Conservation (phyloP, 192 early-diverging fungal species). For the Coemansia guatemalensis region DNA sequence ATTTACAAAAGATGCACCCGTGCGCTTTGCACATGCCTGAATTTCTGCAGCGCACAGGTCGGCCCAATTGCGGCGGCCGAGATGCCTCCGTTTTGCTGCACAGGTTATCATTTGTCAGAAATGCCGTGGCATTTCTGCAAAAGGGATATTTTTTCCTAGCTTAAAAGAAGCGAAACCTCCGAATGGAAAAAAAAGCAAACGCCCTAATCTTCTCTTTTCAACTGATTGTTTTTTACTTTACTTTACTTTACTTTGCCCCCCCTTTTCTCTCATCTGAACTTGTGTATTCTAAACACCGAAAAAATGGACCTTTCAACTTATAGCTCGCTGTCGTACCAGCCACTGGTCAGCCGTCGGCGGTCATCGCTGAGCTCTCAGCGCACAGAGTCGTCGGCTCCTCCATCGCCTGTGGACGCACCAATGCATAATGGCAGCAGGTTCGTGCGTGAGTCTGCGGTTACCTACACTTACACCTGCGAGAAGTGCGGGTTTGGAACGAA, state of each 20-base stretch:
- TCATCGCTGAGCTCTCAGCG: slow-evolving; percentile 24
- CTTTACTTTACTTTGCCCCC: background rate
- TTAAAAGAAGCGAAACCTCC: background rate
- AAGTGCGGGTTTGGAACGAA: slow-evolving; percentile 50
- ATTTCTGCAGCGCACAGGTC: too few relatives aligned
- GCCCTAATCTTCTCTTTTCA: background rate
- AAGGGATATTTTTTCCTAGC: background rate
- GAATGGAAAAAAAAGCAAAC: background rate
- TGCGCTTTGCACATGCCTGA: background rate
- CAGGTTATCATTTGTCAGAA: too few relatives aligned
- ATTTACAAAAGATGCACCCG: background rate
- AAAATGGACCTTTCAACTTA: slow-evolving; percentile 13
- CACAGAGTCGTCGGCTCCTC: background rate
- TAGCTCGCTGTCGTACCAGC: slow-evolving; percentile 40
- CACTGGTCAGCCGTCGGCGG: slow-evolving; percentile 39
- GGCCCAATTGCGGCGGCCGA: too few relatives aligned
- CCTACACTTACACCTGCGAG: slow-evolving; percentile 40
- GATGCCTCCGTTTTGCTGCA: too few relatives aligned
- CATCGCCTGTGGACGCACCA: slow-evolving; percentile 18
- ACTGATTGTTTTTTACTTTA: background rate
- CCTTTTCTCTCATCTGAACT: background rate
- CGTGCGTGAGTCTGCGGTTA: slow-evolving; percentile 15
- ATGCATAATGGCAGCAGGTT: background rate
- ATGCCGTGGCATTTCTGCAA: too few relatives aligned
- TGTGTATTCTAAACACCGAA: background rate